Percentiles rank a stretch among this genome's conserved stretches.
phyloP scores from a whole-genome alignment of 129 eudicot genomes.

The Tagetes patula region DNA sequence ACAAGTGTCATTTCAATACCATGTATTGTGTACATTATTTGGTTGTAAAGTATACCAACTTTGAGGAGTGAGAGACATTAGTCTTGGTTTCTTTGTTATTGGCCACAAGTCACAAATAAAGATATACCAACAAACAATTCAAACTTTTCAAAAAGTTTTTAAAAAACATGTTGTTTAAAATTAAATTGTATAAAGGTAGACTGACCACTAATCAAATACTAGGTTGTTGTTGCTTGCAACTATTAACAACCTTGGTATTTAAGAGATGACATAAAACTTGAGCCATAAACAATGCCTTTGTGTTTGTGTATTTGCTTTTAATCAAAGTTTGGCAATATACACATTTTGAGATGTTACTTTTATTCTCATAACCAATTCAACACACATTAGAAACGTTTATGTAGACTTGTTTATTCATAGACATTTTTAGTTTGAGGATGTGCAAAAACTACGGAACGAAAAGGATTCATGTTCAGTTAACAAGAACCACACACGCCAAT shows the following conservation, averaged over 20 bases:
- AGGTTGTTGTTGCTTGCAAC: background rate
- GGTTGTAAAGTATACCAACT: background rate
- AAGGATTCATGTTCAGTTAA: background rate
- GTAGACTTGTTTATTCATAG: background rate
- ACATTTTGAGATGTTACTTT: background rate
- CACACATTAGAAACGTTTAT: constrained; percentile 11
- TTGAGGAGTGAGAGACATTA: background rate
- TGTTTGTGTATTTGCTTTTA: background rate
- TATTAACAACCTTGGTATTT: background rate
- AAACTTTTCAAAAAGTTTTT: background rate
- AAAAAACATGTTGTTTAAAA: background rate
- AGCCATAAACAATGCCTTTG: background rate
- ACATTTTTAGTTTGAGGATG: background rate
- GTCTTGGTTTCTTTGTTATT: background rate
- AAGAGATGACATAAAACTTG: background rate
- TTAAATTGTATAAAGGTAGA: background rate
- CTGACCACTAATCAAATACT: background rate
- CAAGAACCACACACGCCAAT: background rate
- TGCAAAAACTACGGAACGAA: background rate
- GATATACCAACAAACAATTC: background rate
- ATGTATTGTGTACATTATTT: background rate
- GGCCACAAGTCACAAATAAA: background rate
- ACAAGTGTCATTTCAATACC: no score
- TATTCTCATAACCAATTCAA: background rate
- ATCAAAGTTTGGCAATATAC: constrained; percentile 3